Evolutionary conservation across 1,284 basidiomycete genomes (phyloP).

Genomic region (Trichosporon sp.): DNA sequence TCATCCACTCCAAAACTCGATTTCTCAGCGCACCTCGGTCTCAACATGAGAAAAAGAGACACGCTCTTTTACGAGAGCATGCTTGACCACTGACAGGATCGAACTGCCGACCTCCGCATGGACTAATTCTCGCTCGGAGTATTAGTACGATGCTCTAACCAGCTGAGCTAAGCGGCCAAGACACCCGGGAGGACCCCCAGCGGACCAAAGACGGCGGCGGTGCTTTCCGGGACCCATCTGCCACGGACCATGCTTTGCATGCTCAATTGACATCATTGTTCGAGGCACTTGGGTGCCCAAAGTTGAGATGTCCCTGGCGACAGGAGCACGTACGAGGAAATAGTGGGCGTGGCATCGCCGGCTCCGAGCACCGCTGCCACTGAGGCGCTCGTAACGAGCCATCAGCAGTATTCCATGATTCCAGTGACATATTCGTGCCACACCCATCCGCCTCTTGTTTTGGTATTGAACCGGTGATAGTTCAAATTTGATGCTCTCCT

Average conservation of each 20-base stretch:
- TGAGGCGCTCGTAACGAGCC: background rate
- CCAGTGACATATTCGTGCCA: background rate
- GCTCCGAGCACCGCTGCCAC: too few relatives aligned
- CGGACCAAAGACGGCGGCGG: too few relatives aligned
- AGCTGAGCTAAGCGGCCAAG: background rate
- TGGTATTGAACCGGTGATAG: too few relatives aligned
- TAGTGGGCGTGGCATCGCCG: background rate
- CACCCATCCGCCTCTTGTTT: too few relatives aligned
- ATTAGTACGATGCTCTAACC: constrained; percentile 3
- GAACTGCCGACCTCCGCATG: background rate
- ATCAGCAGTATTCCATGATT: background rate
- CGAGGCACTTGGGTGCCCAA: too few relatives aligned
- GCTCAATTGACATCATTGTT: too few relatives aligned
- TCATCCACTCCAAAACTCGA: too few relatives aligned
- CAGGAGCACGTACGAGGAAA: background rate
- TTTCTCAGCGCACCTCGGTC: background rate
- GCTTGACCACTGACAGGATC: background rate
- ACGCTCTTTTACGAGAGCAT: background rate
- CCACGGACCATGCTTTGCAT: too few relatives aligned
- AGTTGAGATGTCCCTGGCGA: too few relatives aligned
- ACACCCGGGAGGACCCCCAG: background rate
- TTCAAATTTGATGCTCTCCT: too few relatives aligned
- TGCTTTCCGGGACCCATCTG: too few relatives aligned
- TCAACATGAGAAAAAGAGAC: background rate
- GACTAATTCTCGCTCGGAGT: background rate